Evolutionary conservation across 208 protist species (phyloP).

Genomic region (Crithidia brevicula): DNA sequence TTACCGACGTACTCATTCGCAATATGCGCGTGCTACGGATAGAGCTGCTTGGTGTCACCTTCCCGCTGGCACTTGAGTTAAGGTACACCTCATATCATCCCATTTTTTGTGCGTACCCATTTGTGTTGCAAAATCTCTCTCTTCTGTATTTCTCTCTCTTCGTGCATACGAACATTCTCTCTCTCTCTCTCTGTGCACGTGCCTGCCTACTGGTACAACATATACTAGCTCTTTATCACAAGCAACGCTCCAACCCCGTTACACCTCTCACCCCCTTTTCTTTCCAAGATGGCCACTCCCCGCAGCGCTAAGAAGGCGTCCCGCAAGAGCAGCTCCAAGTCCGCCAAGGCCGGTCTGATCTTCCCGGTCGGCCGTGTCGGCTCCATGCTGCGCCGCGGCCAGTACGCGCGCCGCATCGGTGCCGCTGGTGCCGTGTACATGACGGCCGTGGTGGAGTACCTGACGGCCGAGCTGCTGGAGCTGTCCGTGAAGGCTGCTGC

Average conservation of each 20-base stretch:
- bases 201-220: not conserved
- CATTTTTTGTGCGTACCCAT: no score
- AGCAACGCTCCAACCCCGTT: not conserved
- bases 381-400: slow-evolving; percentile 94
- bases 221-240: not conserved
- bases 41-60: no score
- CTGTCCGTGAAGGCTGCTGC: slow-evolving; percentile 81
- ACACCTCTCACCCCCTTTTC: not conserved
- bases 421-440: slow-evolving; percentile 98
- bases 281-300: slow-evolving; percentile 60
- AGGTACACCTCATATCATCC: no score
- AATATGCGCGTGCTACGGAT: no score
- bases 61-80: no score
- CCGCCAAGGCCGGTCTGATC: slow-evolving; percentile 96
- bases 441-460: slow-evolving; percentile 99
- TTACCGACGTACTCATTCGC: no score
- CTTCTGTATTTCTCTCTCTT: not conserved
- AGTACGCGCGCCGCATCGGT: slow-evolving; percentile 97
- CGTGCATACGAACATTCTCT: not conserved
- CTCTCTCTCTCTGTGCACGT: not conserved
- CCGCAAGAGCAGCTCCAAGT: slow-evolving; percentile 86
- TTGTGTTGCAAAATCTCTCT: no score
- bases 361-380: slow-evolving; percentile 99
- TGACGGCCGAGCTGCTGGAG: slow-evolving; percentile 87
- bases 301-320: slow-evolving; percentile 76